Evolutionary conservation across 305 asterid species (phyloP).

Genomic region (Solanum chacoense): DNA sequence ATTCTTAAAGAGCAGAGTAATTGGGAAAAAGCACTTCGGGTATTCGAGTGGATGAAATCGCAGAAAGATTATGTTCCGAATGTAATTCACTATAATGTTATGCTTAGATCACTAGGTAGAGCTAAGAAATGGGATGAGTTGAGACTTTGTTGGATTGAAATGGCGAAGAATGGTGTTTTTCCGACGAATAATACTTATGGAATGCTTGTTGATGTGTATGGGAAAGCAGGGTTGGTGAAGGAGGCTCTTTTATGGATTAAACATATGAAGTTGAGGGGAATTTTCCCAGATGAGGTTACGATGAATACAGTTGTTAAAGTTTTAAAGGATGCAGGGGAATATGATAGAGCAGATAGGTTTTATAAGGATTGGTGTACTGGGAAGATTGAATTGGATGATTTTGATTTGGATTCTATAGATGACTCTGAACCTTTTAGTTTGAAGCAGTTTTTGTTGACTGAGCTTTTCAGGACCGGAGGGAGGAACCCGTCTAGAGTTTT

Average conservation of each 20-base stretch:
- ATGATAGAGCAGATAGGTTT: constrained; percentile 58
- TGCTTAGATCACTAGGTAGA: constrained; percentile 69
- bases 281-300: constrained; percentile 84
- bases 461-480: constrained; percentile 77
- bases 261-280: constrained; percentile 74
- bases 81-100: constrained; percentile 83
- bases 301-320: constrained; percentile 82
- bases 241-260: constrained; percentile 82
- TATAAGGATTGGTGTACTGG: constrained; percentile 76
- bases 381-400: constrained; percentile 56
- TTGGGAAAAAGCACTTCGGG: constrained; percentile 68
- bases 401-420: constrained; percentile 50
- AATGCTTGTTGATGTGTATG: constrained; percentile 96
- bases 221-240: constrained; percentile 75
- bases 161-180: constrained; percentile 59
- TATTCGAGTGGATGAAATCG: constrained; percentile 79
- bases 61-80: constrained; percentile 66
- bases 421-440: constrained; percentile 41
- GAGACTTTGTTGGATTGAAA: constrained; percentile 91
- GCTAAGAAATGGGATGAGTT: constrained; percentile 88
- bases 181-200: constrained; percentile 76
- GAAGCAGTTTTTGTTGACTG: constrained; percentile 67
- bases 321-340: constrained; percentile 74
- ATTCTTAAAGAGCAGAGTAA: constrained; percentile 72
- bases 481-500: constrained; percentile 23